Conservation (phyloP, 1,284 basidiomycete genomes). For the Sporisorium scitamineum region DNA sequence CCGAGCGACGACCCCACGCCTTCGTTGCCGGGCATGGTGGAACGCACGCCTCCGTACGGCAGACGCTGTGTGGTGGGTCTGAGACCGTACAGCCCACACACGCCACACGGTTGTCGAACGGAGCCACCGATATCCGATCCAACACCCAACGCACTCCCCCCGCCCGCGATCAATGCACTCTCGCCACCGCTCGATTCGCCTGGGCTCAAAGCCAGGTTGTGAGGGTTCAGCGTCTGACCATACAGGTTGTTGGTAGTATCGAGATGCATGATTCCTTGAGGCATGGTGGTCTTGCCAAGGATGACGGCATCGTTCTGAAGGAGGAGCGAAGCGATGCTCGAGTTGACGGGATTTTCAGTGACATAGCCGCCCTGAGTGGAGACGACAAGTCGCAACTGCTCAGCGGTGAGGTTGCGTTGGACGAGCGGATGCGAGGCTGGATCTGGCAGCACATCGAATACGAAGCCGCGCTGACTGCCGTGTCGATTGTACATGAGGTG, state of each 20-base stretch:
- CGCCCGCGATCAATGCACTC: constrained; percentile 37
- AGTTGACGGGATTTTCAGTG: constrained; percentile 20
- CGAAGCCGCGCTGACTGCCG: constrained; percentile 53
- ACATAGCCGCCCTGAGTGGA: constrained; percentile 35
- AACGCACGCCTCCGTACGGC: constrained; percentile 32
- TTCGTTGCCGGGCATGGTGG: constrained; percentile 52
- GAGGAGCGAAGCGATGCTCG: constrained; percentile 30
- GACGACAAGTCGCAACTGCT: constrained; percentile 18
- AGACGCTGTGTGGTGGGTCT: constrained; percentile 42
- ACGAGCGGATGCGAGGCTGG: constrained; percentile 27
- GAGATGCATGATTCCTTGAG: constrained; percentile 58
- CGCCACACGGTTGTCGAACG: constrained; percentile 47
- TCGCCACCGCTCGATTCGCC: constrained; percentile 56
- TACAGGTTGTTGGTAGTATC: constrained; percentile 52
- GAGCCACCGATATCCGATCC: constrained; percentile 53
- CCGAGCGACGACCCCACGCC: constrained; percentile 41
- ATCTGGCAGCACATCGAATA: constrained; percentile 50
- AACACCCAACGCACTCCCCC: constrained; percentile 41
- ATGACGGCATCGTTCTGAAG: constrained; percentile 47
- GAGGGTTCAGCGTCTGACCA: constrained; percentile 56
- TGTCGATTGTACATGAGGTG: constrained; percentile 36
- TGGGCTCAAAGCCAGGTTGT: constrained; percentile 49
- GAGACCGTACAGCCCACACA: constrained; percentile 46
- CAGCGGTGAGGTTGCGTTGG: constrained; percentile 12
- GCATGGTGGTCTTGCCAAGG: constrained; percentile 57